phyloP scores from a whole-genome alignment of 768 basidiomycete genomes.

The Pisolithus marmoratus region DNA sequence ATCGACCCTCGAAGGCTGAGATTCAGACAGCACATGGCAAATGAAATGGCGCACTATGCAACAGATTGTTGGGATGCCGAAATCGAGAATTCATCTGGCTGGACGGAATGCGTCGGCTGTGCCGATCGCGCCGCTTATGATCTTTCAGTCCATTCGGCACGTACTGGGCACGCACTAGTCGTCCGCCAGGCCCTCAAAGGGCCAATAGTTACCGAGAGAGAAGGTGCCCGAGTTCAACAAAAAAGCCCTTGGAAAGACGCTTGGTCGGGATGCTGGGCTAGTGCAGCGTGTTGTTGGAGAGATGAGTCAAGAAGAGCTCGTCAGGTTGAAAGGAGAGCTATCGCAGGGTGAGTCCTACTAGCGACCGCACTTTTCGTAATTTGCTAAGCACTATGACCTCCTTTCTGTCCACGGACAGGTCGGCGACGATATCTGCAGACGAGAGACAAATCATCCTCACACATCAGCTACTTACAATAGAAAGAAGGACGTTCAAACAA shows the following conservation, averaged over 20 bases:
- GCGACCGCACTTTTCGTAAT: slow-evolving; percentile 7
- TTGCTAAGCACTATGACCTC: not conserved
- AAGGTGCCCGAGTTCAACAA: slow-evolving; percentile 79
- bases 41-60: slow-evolving; percentile 99
- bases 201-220: slow-evolving; percentile 76
- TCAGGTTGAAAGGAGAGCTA: slow-evolving; percentile 64
- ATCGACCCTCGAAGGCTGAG: slow-evolving; percentile 78
- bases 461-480: slow-evolving; percentile 68
- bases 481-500: slow-evolving; percentile 82
- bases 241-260: slow-evolving; percentile 83
- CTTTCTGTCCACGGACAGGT: slow-evolving; percentile 29
- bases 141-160: slow-evolving; percentile 79
- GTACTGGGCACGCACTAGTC: slow-evolving; percentile 79
- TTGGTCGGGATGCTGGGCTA: slow-evolving; percentile 72
- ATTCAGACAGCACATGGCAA: slow-evolving; percentile 97
- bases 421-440: slow-evolving; percentile 52
- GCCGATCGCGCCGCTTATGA: slow-evolving; percentile 98
- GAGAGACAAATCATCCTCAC: slow-evolving; percentile 68
- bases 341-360: slow-evolving; percentile 50
- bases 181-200: slow-evolving; percentile 84
- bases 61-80: slow-evolving; percentile 99
- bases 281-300: slow-evolving; percentile 60
- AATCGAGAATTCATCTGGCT: slow-evolving; percentile 78
- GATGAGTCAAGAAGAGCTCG: slow-evolving; percentile 61
- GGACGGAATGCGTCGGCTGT: slow-evolving; percentile 99